Evolutionary conservation across 1,284 basidiomycete genomes (phyloP), one percentile per base, ranked within the genome.

Genomic region (Clitocybe nebularis): DNA sequence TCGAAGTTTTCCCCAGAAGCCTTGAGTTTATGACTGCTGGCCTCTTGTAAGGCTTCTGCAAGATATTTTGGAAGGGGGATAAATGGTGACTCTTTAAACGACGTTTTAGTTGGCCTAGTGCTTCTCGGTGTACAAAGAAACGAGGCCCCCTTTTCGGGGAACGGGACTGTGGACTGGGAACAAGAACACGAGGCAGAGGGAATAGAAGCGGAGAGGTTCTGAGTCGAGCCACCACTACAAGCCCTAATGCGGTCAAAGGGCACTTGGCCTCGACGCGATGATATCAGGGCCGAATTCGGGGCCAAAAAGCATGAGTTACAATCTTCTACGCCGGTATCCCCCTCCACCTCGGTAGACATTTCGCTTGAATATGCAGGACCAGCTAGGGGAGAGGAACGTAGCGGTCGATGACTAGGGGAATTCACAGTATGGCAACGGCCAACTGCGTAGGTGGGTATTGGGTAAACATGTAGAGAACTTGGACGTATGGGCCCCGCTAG

Each of bases 361-460:
- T 55, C 45, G 42, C 41, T 44, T 16, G 49, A 56, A 1, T 64
- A 34, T 1, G 56, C 61, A 11, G 64, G 64, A 5, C 64, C 62
- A 13, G 66, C 60, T 13, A 69, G 55, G 7, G 67, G 67, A 16
- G 67, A 69, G 1, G 67, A 68, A 9, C 62, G 60, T 11, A 64
- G 24, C 1, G 66, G 67, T 35, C 14, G 33, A 4, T 5, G 11
- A 21, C 33, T 19, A 35, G 33, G 3, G n/a, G 9, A 5, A 6
- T 19, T 11, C 8, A 35, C n/a, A 35, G 11, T 35, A 11, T n/a
- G 33, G 11, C 19, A 22, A 22, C 33, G 33, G n/a, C n/a, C n/a
- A n/a, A n/a, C n/a, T n/a, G n/a, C n/a, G n/a, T n/a, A n/a, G n/a
- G n/a, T n/a, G n/a, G n/a, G n/a, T n/a, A n/a, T n/a, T n/a, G n/a